phyloP scores from a whole-genome alignment of 768 basidiomycete genomes.

The Rhizopogon vinicolor region DNA sequence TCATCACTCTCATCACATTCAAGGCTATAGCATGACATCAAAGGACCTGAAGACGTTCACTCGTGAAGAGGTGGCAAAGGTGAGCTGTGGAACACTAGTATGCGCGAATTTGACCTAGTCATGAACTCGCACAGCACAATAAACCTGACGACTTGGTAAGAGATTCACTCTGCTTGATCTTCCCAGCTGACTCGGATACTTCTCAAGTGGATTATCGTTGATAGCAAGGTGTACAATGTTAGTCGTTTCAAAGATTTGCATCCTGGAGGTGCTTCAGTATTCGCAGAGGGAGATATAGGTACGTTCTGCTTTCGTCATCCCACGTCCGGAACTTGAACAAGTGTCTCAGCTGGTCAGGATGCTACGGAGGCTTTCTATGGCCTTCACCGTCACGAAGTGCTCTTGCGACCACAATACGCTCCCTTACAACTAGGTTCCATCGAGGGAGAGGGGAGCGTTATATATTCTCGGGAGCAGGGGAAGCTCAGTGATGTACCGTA shows the following conservation, averaged over 20 bases:
- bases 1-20: not conserved
- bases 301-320: conserved; percentile 15
- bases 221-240: conserved; percentile 80
- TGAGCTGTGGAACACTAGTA: conserved; percentile 14
- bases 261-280: conserved; percentile 74
- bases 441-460: conserved; percentile 49
- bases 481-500: conserved; percentile 68
- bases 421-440: conserved; percentile 63
- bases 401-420: conserved; percentile 60
- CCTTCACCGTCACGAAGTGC: conserved; percentile 71
- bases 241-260: conserved; percentile 76
- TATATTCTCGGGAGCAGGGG: conserved; percentile 44
- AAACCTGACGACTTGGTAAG: conserved; percentile 66
- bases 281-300: conserved; percentile 73
- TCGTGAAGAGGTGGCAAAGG: conserved; percentile 71
- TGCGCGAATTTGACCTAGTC: not conserved
- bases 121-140: conserved; percentile 54
- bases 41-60: conserved; percentile 36
- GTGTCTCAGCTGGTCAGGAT: conserved; percentile 59
- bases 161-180: not conserved
- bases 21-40: not conserved
- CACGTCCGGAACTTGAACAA: not conserved
- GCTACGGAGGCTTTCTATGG: conserved; percentile 77
- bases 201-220: conserved; percentile 74
- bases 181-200: not conserved